Conservation (phyloP, 768 basidiomycete genomes). For the Serendipita vermifera region DNA sequence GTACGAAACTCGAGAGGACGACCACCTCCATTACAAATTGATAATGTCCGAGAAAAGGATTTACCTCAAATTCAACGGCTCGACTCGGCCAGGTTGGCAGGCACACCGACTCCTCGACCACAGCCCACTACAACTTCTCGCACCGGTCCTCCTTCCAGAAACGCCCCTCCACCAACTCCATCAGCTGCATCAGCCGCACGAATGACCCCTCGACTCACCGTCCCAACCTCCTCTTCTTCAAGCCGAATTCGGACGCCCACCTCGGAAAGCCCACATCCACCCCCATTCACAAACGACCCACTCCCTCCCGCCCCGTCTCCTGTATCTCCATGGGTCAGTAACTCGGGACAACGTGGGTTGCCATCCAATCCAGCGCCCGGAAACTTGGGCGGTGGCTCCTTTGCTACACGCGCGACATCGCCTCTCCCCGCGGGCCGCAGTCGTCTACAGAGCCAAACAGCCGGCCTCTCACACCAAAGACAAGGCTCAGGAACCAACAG, state of each 20-base stretch:
- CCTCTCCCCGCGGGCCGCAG: conserved; percentile 26
- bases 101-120: conserved; percentile 6
- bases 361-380: conserved; percentile 49
- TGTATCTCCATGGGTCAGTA: conserved; percentile 29
- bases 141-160: conserved; percentile 61
- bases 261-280: conserved; percentile 34
- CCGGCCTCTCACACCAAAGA: conserved; percentile 31
- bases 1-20: conserved; percentile 30
- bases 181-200: conserved; percentile 15
- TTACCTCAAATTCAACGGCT: conserved; percentile 59
- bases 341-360: conserved; percentile 33
- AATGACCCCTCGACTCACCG: conserved; percentile 20
- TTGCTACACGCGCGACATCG: conserved; percentile 24
- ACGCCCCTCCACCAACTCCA: conserved; percentile 45
- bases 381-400: conserved; percentile 28
- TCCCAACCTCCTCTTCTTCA: conserved; percentile 21
- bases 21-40: conserved; percentile 72
- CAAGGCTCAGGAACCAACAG: conserved; percentile 39
- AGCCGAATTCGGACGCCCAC: conserved; percentile 42
- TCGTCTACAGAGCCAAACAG: conserved; percentile 6
- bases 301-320: conserved; percentile 30
- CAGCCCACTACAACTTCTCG: conserved; percentile 34
- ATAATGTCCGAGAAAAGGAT: conserved; percentile 40
- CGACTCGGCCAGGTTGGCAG: conserved; percentile 23
- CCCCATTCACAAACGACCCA: conserved; percentile 25